These are phyloP conservation scores for Knoxdaviesia capensis DNA, from an alignment of 2,329 filamentous ascomycete species.

Conservation along the genomic window DNA sequence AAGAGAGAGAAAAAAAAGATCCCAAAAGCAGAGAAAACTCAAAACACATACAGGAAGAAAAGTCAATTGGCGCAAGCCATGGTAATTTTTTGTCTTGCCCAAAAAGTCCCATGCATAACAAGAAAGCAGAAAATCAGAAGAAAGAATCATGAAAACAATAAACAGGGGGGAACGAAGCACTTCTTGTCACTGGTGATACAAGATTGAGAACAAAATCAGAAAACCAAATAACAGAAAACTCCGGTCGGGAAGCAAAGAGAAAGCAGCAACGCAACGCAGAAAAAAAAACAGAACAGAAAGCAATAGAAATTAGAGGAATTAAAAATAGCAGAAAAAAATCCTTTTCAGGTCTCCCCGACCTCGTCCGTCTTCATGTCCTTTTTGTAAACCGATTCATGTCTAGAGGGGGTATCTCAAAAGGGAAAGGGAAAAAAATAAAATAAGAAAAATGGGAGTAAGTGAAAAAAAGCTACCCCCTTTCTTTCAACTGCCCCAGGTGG, in stretches of 20 bases:
- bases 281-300: neutral
- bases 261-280: neutral
- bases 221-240: neutral
- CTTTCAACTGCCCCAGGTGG: neutral
- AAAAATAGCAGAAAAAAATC: neutral
- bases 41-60: too few species aligned
- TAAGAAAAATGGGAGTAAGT: neutral
- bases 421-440: constrained; percentile 1
- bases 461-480: constrained; percentile 1
- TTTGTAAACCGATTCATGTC: neutral
- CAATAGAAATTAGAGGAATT: neutral
- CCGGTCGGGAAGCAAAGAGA: neutral
- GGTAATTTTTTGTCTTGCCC: too few species aligned
- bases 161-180: neutral
- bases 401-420: constrained; percentile 4
- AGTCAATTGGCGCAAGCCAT: too few species aligned
- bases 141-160: neutral
- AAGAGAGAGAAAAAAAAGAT: too few species aligned
- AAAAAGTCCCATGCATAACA: neutral
- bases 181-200: too few species aligned
- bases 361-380: neutral
- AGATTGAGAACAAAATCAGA: neutral
- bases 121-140: neutral
- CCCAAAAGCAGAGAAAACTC: too few species aligned
- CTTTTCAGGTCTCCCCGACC: neutral